Percentiles rank a stretch among this genome's conserved stretches.
Conservation (phyloP, 2,329 filamentous ascomycete species). For the Aspergillus transmontanensis region DNA sequence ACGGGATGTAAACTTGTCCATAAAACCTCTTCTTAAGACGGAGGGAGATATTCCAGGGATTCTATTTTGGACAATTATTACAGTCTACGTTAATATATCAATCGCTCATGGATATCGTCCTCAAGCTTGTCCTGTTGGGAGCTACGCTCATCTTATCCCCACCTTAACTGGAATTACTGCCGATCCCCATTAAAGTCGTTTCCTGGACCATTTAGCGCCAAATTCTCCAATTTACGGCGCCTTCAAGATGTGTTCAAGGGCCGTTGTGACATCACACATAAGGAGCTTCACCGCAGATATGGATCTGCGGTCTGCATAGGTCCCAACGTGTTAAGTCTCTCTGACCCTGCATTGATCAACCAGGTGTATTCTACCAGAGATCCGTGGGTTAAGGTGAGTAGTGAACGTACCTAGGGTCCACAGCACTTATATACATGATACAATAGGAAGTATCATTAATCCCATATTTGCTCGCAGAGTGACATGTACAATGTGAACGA, state of each 20-base stretch:
- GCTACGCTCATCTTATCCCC: neutral
- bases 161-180: neutral
- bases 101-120: neutral
- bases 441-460: neutral
- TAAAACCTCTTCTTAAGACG: neutral
- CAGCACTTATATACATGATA: neutral
- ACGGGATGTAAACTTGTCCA: neutral
- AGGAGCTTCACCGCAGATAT: slow-evolving; percentile 65
- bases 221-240: slow-evolving; percentile 14
- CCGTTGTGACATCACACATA: slow-evolving; percentile 10
- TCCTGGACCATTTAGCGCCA: slow-evolving; percentile 9
- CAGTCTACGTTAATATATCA: neutral
- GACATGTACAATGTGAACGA: slow-evolving; percentile 32
- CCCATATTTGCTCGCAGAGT: slow-evolving; percentile 20
- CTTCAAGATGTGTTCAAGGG: slow-evolving; percentile 9
- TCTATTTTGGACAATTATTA: neutral
- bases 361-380: slow-evolving; percentile 79
- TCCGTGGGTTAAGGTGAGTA: slow-evolving; percentile 31
- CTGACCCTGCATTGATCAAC: slow-evolving; percentile 71
- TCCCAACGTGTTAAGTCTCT: slow-evolving; percentile 73
- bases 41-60: neutral
- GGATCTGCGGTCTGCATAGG: slow-evolving; percentile 75
- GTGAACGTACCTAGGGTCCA: neutral
- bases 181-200: slow-evolving; percentile 9
- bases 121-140: neutral